phyloP scores from a whole-genome alignment of 371 early-diverging fungal genomes.

The Rhizomucor miehei region DNA sequence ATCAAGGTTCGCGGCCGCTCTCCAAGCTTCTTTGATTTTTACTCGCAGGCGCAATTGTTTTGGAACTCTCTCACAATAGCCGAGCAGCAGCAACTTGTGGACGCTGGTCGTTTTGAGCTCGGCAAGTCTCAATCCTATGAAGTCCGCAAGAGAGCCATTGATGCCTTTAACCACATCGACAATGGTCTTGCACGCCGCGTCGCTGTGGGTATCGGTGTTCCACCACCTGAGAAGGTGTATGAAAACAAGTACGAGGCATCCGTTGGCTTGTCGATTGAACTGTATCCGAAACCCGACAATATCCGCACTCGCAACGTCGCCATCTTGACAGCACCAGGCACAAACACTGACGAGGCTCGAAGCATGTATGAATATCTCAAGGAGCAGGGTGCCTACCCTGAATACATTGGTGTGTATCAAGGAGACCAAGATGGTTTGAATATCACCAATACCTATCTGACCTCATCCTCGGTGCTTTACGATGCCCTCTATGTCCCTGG shows the following conservation, averaged over 20 bases:
- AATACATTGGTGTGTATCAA: slow-evolving; percentile 21
- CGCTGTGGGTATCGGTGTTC: slow-evolving; percentile 32
- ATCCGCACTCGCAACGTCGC: slow-evolving; percentile 34
- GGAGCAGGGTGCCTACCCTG: slow-evolving; percentile 27
- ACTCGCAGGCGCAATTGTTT: slow-evolving; percentile 43
- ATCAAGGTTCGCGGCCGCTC: slow-evolving; percentile 21
- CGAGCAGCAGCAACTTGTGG: slow-evolving; percentile 42
- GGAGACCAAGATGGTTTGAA: slow-evolving; percentile 22
- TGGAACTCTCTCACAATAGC: slow-evolving; percentile 37
- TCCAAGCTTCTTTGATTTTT: slow-evolving; percentile 38
- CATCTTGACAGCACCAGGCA: slow-evolving; percentile 34
- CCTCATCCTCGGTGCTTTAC: slow-evolving; percentile 31
- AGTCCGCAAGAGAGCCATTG: slow-evolving; percentile 36
- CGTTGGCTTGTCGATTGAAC: slow-evolving; percentile 30
- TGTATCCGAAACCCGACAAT: slow-evolving; percentile 26
- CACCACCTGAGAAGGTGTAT: slow-evolving; percentile 20
- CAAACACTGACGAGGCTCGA: slow-evolving; percentile 22
- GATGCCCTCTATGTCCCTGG: slow-evolving; percentile 43
- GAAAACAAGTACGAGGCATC: slow-evolving; percentile 20
- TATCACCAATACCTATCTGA: slow-evolving; percentile 23
- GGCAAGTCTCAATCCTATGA: slow-evolving; percentile 24
- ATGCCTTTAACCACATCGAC: slow-evolving; percentile 37
- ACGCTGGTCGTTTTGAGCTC: slow-evolving; percentile 40
- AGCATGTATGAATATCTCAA: slow-evolving; percentile 25
- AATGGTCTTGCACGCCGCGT: slow-evolving; percentile 38